Evolutionary conservation across 768 basidiomycete genomes (phyloP), one percentile per base, ranked within the genome.

Genomic region (Cyathus striatus): DNA sequence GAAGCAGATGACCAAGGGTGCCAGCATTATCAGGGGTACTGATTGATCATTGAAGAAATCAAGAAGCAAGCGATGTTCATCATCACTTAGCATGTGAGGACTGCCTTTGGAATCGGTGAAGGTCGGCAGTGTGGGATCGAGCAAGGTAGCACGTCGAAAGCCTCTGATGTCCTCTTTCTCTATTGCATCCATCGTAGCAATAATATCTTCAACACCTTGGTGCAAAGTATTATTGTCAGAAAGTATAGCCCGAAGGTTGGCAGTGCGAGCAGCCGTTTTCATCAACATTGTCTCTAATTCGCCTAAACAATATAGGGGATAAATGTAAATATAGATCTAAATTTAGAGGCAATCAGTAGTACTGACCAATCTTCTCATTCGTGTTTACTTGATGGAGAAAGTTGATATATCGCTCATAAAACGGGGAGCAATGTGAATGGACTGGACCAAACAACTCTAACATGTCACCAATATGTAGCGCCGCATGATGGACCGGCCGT

Each of bases 351-450:
- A 12, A 32, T 32, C 30, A 32, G 12, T 16, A 32, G 4, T 32
- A 4, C 30, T 4, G 12, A 32, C 61, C 57, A 20, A 42, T 7
- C 20, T 48, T 53, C 2, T 39, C 33, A 40, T 66, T 62, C 3
- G 53, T 58, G 17, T 56, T 53, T 9, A 52, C 24, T 2, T 45
- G 33, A 32, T 59, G 59, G 4, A 63, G 40, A 4, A 52, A 39
- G 10, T 47, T 41, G 37, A 62, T 65, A 26, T 57, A 58, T 14
- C 56, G 49, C 39, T 69, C 56, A 34, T 60, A 67, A 10, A 56
- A 53, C 48, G 46, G 30, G 30, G 30, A 12, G 16, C 58, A 46
- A 39, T 55, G 58, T 23, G 53, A 48, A 48, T 62, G 63, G 10
- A 40, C 43, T 0, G 57, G 63, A 9, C 62, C 59, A 46, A 62